phyloP scores from a whole-genome alignment of 2,329 filamentous ascomycete species.

The Xylaria sp. region DNA sequence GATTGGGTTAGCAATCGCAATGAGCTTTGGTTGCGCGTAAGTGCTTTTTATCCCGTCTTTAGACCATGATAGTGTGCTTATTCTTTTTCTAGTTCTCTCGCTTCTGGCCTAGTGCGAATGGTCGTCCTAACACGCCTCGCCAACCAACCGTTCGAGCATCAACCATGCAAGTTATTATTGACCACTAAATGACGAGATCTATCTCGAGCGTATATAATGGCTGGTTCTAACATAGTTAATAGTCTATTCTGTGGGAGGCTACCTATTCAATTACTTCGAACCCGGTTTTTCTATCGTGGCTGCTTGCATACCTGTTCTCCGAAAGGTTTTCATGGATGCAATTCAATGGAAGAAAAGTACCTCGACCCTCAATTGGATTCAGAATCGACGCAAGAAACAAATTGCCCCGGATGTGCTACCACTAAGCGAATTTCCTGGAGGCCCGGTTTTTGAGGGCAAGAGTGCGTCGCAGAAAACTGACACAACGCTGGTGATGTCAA shows the following conservation, averaged over 20 bases:
- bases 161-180: conserved; percentile 26
- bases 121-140: conserved; percentile 15
- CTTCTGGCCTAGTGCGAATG: conserved; percentile 30
- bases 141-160: conserved; percentile 3
- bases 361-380: not conserved
- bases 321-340: conserved; percentile 33
- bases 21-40: conserved; percentile 39
- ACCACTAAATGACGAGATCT: not conserved
- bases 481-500: conserved; percentile 11
- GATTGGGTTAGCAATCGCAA: conserved; percentile 36
- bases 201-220: not conserved
- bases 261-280: conserved; percentile 38
- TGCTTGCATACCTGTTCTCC: conserved; percentile 36
- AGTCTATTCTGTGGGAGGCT: conserved; percentile 35
- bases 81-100: conserved; percentile 25
- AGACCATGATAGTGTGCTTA: conserved; percentile 7
- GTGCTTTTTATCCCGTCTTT: not conserved
- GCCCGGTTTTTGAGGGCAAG: conserved; percentile 4
- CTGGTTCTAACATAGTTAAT: conserved; percentile 15
- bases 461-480: conserved; percentile 14
- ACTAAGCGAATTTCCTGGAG: conserved; percentile 11
- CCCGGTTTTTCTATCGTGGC: conserved; percentile 34
- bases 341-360: conserved; percentile 27
- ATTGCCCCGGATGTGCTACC: not conserved
- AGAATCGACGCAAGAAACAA: conserved; percentile 12